phyloP scores from a whole-genome alignment of 2,329 filamentous ascomycete species.

The Aspergillus tamarii region DNA sequence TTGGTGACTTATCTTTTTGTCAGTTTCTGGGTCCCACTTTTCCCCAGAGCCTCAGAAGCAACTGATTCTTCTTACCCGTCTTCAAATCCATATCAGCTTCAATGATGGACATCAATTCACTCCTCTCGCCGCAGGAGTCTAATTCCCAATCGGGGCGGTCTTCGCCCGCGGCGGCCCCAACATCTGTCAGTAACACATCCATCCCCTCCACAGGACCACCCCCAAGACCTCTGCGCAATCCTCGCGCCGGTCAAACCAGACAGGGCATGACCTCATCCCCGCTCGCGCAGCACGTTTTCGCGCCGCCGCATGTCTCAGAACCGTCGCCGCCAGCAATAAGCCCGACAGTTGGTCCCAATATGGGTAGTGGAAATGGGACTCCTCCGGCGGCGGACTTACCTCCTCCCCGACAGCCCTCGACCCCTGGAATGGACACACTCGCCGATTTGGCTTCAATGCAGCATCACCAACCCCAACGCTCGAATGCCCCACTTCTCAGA shows the following conservation, averaged over 20 bases:
- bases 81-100: conserved; percentile 13
- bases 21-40: conserved; percentile 10
- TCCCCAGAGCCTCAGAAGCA: conserved; percentile 17
- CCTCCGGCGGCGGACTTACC: conserved; percentile 38
- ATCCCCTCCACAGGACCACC: conserved; percentile 32
- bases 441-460: conserved; percentile 53
- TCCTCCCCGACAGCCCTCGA: conserved; percentile 46
- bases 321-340: conserved; percentile 42
- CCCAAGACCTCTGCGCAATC: conserved; percentile 42
- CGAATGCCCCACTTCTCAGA: conserved; percentile 42
- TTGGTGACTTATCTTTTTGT: conserved; percentile 12
- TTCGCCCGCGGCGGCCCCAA: conserved; percentile 31
- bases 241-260: conserved; percentile 36
- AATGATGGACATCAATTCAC: conserved; percentile 52
- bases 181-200: conserved; percentile 31
- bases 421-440: conserved; percentile 53
- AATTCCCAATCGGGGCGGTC: conserved; percentile 42
- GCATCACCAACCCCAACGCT: conserved; percentile 47
- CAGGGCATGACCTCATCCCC: conserved; percentile 45
- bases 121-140: conserved; percentile 49
- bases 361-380: conserved; percentile 37
- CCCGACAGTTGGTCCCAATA: conserved; percentile 32
- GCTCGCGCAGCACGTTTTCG: conserved; percentile 47
- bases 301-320: conserved; percentile 40
- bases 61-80: conserved; percentile 20